These are phyloP conservation scores for Schizochytrium sp. DNA, from an alignment of 108 stramenopile species.

Conservation along the genomic window DNA sequence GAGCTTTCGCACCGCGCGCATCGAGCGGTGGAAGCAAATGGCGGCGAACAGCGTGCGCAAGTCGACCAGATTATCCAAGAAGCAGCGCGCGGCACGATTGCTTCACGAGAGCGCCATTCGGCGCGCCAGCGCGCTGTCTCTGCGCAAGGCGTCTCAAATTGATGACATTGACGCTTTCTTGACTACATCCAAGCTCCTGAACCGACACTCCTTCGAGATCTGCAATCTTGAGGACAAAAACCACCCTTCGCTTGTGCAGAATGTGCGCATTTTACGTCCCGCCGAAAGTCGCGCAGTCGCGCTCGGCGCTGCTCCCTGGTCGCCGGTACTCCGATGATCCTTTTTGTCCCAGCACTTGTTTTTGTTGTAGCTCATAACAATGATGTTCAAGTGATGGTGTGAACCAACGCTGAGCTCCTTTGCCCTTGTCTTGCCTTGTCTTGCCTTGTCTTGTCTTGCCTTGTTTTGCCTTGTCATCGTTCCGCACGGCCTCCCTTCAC, in stretches of 20 bases:
- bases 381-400: too few relatives aligned
- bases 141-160: background rate
- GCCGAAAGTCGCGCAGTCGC: background rate
- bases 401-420: too few relatives aligned
- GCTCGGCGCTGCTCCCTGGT: background rate
- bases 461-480: too few relatives aligned
- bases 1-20: background rate
- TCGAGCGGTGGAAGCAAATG: background rate
- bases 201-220: background rate
- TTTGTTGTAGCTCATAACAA: too few relatives aligned
- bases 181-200: background rate
- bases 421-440: too few relatives aligned
- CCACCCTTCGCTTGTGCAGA: background rate
- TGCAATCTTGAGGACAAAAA: background rate
- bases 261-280: background rate
- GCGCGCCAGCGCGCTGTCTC: background rate
- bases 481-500: too few relatives aligned
- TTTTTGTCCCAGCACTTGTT: too few relatives aligned
- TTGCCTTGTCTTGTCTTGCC: too few relatives aligned
- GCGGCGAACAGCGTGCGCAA: background rate
- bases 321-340: background rate
- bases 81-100: background rate
- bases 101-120: background rate
- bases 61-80: background rate
- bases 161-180: slow-evolving; percentile 12